Base-by-base conservation (phyloP, 23 red algal genomes). In the Chondrus crispus region DNA sequence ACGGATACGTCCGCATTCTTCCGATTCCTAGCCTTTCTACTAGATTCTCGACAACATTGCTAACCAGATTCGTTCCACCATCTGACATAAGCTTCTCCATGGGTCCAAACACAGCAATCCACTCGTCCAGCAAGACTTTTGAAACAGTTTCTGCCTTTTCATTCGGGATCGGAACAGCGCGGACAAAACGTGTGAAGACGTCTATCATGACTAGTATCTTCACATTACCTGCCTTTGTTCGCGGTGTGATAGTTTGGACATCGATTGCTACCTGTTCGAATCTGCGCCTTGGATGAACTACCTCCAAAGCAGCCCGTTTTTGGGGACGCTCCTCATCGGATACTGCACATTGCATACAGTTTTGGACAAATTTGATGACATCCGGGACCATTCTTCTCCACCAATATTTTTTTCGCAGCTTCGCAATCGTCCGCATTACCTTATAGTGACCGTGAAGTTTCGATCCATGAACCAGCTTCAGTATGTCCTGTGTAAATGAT, bases 51-150 rank as follows among this genome's bases (percentile, higher is more conserved):
- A 87, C 5, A 47, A 87, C 7, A 38, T 69, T 22, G 13, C 81
- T 33, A 70, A 42, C 40, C 12, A 85, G 44, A 22, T 18, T 29
- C 38, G 51, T 12, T 16, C 81, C 51, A 13, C 81, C 13, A 71
- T 85, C 81, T 20, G 55, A 71, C 26, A 85, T 11, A 13, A 85
- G 33, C 14, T n/a, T 62, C 36, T 85, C 81, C 10, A 42, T 22
- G 13, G 81, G 81, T 85, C 81, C 81, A 40, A 71, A 85, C 46
- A 14, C 8, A 11, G 19, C 19, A 43, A 87, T 73, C 83, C 83
- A 87, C 43, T 43, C 9, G 19, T 66, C 50, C n/a, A 66, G n/a
- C 32, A 87, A 33, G n/a, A 64, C 60, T 8, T 37, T 43, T 73
- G 83, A 58, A 39, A 76, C 73, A n/a, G 54, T 87, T 18, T 18